Conservation (phyloP, 1,284 basidiomycete species). For the Clitocybe nebularis region DNA sequence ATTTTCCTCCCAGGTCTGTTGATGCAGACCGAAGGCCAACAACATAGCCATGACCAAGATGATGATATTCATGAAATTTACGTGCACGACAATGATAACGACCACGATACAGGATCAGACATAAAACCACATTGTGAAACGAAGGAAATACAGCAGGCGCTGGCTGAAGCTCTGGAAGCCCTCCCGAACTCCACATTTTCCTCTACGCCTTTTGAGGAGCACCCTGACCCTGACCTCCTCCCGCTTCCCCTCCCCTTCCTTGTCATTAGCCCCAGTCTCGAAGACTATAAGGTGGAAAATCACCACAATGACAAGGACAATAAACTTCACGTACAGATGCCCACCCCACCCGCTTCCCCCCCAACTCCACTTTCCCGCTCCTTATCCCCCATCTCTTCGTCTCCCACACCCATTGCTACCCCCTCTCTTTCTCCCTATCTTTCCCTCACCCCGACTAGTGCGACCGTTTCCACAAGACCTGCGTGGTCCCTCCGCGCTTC, state of each 20-base stretch:
- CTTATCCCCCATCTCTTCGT: neutral
- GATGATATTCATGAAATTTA: neutral
- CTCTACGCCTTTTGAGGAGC: slow-evolving; percentile 10
- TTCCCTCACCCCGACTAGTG: slow-evolving; percentile 1
- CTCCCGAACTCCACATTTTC: neutral
- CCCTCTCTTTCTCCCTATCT: neutral
- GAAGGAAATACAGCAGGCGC: too few relatives aligned
- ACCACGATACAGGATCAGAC: too few relatives aligned
- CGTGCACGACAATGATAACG: neutral
- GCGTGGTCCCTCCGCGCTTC: slow-evolving; percentile 26
- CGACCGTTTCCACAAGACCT: slow-evolving; percentile 17
- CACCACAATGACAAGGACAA: too few relatives aligned
- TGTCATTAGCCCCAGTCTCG: neutral
- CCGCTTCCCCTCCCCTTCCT: slow-evolving; percentile 20
- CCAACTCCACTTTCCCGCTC: slow-evolving; percentile 13
- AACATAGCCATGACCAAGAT: slow-evolving; percentile 4
- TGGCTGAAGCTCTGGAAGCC: too few relatives aligned
- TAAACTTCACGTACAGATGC: too few relatives aligned
- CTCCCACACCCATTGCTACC: slow-evolving; percentile 6
- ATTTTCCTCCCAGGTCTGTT: neutral
- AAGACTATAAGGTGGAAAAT: too few relatives aligned
- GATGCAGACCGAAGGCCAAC: neutral
- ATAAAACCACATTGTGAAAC: too few relatives aligned
- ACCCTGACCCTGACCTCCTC: slow-evolving; percentile 27
- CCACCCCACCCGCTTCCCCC: slow-evolving; percentile 30